Base-by-base conservation (phyloP, 345 rosid species). In the Trapa incisa region DNA sequence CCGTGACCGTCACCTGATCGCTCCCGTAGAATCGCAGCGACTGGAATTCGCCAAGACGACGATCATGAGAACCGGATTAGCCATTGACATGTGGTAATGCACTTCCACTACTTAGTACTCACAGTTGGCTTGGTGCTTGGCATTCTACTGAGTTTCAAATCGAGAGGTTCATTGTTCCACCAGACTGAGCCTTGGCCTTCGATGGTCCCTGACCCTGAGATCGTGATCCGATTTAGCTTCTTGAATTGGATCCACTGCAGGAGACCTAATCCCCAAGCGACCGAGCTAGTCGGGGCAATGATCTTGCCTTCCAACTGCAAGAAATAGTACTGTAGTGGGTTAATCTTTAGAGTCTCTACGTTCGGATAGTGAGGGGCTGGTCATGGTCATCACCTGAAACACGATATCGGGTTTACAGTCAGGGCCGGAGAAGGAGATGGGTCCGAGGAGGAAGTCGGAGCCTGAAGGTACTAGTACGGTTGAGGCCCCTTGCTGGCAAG, bases 151-250 rank as follows among this genome's bases (percentile, higher is more conserved):
- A 73, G 78, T 38, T 80, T 77, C 43, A 66, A 57, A 35, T 61
- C 68, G 37, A 33, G 14, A 7, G n/a, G 61, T 63, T 71, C 45
- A 41, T 41, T 41, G 29, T 57, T 73, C 97, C 96, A 89, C 96
- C 96, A 87, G 54, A 81, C 87, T 1, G 92, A 82, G 68, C 97
- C 96, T 71, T 67, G 81, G 11, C 97, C 97, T 50, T 91, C 97
- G 15, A 91, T 82, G 11, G 67, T 69, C 37, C 97, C 97, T 74
- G 80, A 79, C 15, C 97, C 96, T 71, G 37, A 69, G 22, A 89
- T 53, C 36, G 86, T 81, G 68, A 91, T 78, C 64, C 83, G 76
- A 12, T 65, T 60, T 2, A 91, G 85, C 70, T 86, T 69, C 56
- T 71, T 78, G 77, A 91, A 89, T 38, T 87, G 84, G n/a, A 91